Conservation (phyloP, 768 basidiomycete genomes). For the Serendipita indica region DNA sequence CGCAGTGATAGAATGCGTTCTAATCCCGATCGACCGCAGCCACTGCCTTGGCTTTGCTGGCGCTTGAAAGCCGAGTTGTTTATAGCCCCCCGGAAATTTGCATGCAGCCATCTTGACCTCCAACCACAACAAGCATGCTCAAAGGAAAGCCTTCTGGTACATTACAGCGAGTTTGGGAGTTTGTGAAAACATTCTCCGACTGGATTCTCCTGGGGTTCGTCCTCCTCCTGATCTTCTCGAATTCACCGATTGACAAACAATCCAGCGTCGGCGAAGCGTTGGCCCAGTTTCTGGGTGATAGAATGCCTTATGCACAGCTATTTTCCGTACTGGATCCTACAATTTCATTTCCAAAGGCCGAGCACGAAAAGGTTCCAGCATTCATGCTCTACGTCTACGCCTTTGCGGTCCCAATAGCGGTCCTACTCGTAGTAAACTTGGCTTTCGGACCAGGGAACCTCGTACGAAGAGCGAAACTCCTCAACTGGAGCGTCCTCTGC, state of each 20-base stretch:
- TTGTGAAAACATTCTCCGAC: background rate
- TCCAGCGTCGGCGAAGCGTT: background rate
- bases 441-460: background rate
- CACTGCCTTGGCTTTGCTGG: too few species aligned
- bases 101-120: background rate
- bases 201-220: background rate
- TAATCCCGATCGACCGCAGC: too few species aligned
- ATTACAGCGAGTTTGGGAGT: background rate
- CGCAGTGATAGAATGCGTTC: too few species aligned
- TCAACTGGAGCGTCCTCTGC: background rate
- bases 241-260: background rate
- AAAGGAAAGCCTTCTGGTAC: too few species aligned
- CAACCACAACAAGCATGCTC: background rate
- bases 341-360: background rate
- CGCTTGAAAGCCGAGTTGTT: too few species aligned
- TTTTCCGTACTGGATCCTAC: slow-evolving; percentile 4
- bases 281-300: background rate
- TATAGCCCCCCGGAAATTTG: too few species aligned
- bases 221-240: background rate
- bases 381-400: background rate
- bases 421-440: background rate
- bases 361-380: background rate
- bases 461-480: background rate
- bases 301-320: background rate
- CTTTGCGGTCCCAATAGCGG: background rate